These are phyloP conservation scores for Cutaneotrichosporon spelunceum DNA, from an alignment of 1,284 basidiomycete genomes.

Conservation along the genomic window DNA sequence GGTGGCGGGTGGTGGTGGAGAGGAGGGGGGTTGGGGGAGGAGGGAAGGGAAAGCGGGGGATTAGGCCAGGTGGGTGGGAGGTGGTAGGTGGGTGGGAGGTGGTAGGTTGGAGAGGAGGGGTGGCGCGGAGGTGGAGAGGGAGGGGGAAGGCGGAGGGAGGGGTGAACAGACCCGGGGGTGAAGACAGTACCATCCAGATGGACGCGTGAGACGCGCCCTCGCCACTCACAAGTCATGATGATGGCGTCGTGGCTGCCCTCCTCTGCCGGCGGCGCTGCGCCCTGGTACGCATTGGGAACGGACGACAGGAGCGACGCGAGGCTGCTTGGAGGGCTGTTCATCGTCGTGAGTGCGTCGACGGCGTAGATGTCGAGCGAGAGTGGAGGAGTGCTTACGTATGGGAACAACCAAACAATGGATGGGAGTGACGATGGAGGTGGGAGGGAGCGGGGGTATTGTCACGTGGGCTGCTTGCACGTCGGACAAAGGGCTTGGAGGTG, in stretches of 20 bases:
- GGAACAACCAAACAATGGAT: conserved; percentile 7
- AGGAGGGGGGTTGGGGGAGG: background rate
- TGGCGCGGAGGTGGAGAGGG: background rate
- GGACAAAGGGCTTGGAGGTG: no score
- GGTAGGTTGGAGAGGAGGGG: no score
- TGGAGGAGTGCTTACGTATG: conserved; percentile 13
- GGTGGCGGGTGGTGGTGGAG: background rate
- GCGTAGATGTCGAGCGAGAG: no score
- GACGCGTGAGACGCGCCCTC: background rate
- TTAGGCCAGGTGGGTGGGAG: no score
- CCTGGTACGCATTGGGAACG: conserved; percentile 2
- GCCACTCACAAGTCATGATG: conserved; percentile 23
- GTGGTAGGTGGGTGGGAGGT: background rate
- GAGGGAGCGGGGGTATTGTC: background rate
- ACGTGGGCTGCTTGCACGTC: no score
- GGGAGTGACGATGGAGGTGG: background rate
- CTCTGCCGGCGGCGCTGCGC: conserved; percentile 4
- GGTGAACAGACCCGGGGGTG: background rate
- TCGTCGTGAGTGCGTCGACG: no score
- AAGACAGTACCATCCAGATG: background rate
- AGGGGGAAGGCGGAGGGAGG: background rate
- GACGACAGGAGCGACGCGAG: conserved; percentile 12
- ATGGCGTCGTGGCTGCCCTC: conserved; percentile 14
- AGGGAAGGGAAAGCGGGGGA: background rate
- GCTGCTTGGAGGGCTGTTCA: conserved; percentile 16